Percentiles rank a stretch among this genome's conserved stretches.
These are phyloP conservation scores for Heliosperma pusillum DNA, from an alignment of 148 eudicot species.

Conservation along the genomic window DNA sequence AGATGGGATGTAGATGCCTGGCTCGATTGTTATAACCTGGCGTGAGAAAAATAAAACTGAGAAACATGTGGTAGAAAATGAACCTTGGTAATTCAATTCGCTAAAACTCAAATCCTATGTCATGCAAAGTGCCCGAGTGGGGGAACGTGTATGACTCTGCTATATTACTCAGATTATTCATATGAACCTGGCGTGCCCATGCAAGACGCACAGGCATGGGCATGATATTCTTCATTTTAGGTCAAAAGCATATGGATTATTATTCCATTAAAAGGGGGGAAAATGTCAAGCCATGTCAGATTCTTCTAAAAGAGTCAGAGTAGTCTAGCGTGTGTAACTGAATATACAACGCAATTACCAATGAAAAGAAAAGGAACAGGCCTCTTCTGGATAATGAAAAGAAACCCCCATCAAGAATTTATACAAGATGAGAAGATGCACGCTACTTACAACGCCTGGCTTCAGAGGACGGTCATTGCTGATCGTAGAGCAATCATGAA, in stretches of 20 bases:
- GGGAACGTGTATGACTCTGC: background rate
- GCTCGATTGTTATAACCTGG: conserved; percentile 95
- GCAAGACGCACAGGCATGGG: too few species aligned
- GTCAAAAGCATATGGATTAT: background rate
- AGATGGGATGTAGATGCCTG: conserved; percentile 83
- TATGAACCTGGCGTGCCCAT: too few species aligned
- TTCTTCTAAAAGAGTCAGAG: background rate
- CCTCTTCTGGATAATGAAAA: background rate
- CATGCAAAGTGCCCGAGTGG: background rate
- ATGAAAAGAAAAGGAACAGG: too few species aligned
- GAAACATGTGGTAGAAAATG: background rate
- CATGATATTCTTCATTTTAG: too few species aligned
- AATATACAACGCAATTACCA: background rate
- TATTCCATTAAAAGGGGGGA: too few species aligned
- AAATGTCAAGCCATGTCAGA: background rate
- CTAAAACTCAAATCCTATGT: background rate
- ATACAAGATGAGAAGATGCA: background rate
- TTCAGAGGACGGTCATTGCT: conserved; percentile 62
- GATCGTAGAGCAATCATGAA: conserved; percentile 82
- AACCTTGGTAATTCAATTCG: background rate
- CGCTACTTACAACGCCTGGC: conserved; percentile 81
- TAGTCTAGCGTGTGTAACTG: too few species aligned
- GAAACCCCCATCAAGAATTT: background rate
- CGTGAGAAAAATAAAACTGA: background rate
- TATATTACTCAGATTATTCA: background rate